Evolutionary conservation across 805 yeast species (phyloP).

Genomic region (Debaryomyces hansenii): DNA sequence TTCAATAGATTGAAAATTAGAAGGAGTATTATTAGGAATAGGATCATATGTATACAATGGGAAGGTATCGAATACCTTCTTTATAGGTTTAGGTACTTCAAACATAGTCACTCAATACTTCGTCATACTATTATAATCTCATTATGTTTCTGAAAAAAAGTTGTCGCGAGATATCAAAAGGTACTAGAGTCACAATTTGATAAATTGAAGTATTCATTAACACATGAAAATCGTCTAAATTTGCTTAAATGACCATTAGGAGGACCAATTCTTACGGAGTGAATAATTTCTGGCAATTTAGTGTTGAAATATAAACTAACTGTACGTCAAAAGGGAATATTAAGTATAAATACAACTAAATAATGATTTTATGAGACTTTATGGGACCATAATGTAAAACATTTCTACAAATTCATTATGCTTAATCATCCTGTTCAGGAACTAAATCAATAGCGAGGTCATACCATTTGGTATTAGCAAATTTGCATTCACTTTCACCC

Average conservation of each 20-base stretch:
- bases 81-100: conserved; percentile 42
- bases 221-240: too few relatives aligned
- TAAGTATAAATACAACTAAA: neutral
- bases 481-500: conserved; percentile 62
- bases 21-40: conserved; percentile 17
- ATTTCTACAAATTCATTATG: neutral
- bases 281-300: too few relatives aligned
- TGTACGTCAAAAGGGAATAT: neutral
- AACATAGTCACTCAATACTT: conserved; percentile 10
- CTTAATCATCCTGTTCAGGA: conserved; percentile 40
- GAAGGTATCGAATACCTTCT: conserved; percentile 48
- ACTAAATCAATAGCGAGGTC: conserved; percentile 52
- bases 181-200: too few relatives aligned
- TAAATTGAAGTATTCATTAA: too few relatives aligned
- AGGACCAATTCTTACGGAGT: too few relatives aligned
- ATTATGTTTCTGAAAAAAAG: neutral
- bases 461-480: conserved; percentile 62
- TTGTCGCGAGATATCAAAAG: neutral
- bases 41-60: conserved; percentile 49
- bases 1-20: conserved; percentile 7
- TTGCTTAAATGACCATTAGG: too few relatives aligned
- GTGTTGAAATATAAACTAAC: neutral
- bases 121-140: neutral
- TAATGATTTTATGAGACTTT: neutral
- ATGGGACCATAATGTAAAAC: neutral